Conservation (phyloP, 257 asterid genomes). For the Solanum chiquidenum region DNA sequence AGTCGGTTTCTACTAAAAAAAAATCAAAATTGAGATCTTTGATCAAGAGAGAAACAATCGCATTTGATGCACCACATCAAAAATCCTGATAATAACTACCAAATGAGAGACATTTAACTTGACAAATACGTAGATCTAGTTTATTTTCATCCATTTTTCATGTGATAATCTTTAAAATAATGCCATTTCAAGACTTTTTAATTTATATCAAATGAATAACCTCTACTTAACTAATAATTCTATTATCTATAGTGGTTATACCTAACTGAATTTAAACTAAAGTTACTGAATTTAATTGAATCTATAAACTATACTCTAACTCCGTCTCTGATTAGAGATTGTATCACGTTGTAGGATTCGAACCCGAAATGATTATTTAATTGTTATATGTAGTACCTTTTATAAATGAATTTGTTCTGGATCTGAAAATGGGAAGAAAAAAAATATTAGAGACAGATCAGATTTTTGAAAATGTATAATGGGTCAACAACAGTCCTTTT, state of each 20-base stretch:
- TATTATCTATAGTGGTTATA: no score
- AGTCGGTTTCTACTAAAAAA: fast-evolving
- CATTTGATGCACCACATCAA: fast-evolving
- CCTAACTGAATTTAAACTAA: neutral
- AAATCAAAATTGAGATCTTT: no score
- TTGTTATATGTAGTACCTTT: neutral
- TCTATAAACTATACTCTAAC: fast-evolving
- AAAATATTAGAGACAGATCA: neutral
- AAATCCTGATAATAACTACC: no score
- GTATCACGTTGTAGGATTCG: neutral
- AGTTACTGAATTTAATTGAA: neutral
- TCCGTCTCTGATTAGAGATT: neutral
- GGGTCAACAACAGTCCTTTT: neutral
- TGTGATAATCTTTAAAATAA: neutral
- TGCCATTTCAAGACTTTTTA: neutral
- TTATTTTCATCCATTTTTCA: neutral
- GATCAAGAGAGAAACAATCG: neutral
- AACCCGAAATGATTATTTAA: neutral
- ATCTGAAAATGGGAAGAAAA: neutral
- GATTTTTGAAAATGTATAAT: neutral
- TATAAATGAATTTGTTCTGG: neutral
- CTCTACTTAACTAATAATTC: neutral
- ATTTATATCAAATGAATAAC: neutral
- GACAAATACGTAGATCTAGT: neutral
- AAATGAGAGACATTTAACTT: neutral